Evolutionary conservation across 2,329 filamentous ascomycete species (phyloP), one percentile per base, ranked within the genome.

Genomic region (Fusarium humuli): DNA sequence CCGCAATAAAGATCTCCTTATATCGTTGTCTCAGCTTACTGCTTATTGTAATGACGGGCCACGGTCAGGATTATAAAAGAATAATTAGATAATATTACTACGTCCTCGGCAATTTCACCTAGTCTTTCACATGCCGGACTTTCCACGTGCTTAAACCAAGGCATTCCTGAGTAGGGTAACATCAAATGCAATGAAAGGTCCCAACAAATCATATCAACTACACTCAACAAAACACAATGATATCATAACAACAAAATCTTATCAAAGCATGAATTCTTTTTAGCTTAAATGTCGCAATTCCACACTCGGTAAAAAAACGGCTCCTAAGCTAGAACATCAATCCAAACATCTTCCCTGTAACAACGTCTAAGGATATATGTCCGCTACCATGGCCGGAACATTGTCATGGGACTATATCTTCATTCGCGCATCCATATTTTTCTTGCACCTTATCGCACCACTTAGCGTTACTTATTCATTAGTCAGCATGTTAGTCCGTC

Each of bases 401-500:
- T 73, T 67, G 11, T 6, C 61, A 13, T 73, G 69, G 72, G 66
- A 77, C 45, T 77, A 73, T 44, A 45, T 76, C 22, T 76, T 76
- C 27, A 87, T 88, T 57, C 82, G 83, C 32, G 67, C 77, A 52
- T 84, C 80, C 64, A 86, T 88, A 67, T 66, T 83, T 42, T 76
- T 79, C 40, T 73, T 88, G 44, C 85, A 84, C 65, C 79, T 81
- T 41, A 78, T 88, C 49, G 83, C 83, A 16, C 85, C 86, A 13
- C 72, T 86, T 25, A 83, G 83, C 73, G 76, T 86, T 37, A 74
- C 84, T 61, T 87, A 84, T 73, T 82, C 71, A 70, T 76, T 79
- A 57, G 76, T 73, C 59, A 79, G 60, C 42, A 42, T 49, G 11
- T 18, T 78, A 58, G 6, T 74, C 64, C 14, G 61, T 67, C 67